Conservation (phyloP, 495 filamentous ascomycete species). For the Hamigera avellanea region DNA sequence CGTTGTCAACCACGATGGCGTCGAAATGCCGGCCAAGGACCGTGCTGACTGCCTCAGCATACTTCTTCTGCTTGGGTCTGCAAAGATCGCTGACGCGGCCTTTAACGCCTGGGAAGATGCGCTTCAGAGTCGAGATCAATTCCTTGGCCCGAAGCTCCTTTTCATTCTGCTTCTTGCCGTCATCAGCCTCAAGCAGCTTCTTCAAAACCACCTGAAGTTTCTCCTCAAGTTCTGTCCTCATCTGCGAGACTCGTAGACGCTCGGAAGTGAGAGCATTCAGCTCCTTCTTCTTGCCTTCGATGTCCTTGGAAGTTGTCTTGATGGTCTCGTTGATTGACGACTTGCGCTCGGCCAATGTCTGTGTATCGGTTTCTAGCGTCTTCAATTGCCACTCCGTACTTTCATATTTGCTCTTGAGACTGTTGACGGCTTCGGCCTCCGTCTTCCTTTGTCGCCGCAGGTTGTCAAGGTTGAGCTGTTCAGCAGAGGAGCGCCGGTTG, state of each 20-base stretch:
- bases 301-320: constrained; percentile 59
- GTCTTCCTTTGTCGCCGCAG: constrained; percentile 75
- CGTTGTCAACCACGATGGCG: constrained; percentile 89
- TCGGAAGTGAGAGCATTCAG: constrained; percentile 78
- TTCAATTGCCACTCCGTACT: constrained; percentile 58
- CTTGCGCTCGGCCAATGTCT: constrained; percentile 56
- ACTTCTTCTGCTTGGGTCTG: constrained; percentile 94
- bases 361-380: constrained; percentile 61
- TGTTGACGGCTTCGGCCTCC: constrained; percentile 79
- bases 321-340: constrained; percentile 44
- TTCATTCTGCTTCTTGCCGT: constrained; percentile 71
- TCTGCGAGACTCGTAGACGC: constrained; percentile 63
- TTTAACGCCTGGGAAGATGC: constrained; percentile 83
- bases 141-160: constrained; percentile 67
- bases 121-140: constrained; percentile 72
- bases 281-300: constrained; percentile 83
- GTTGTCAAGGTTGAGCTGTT: constrained; percentile 75
- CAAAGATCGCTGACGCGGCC: constrained; percentile 87
- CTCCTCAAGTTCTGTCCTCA: constrained; percentile 79
- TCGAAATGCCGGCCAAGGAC: constrained; percentile 90
- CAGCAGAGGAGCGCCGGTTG: constrained; percentile 67
- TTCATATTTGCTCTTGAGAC: constrained; percentile 76
- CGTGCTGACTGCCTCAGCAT: constrained; percentile 80
- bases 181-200: constrained; percentile 72
- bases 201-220: constrained; percentile 70